Base-by-base conservation (phyloP, 1,284 basidiomycete genomes). In the Sphaerobolus stellatus region DNA sequence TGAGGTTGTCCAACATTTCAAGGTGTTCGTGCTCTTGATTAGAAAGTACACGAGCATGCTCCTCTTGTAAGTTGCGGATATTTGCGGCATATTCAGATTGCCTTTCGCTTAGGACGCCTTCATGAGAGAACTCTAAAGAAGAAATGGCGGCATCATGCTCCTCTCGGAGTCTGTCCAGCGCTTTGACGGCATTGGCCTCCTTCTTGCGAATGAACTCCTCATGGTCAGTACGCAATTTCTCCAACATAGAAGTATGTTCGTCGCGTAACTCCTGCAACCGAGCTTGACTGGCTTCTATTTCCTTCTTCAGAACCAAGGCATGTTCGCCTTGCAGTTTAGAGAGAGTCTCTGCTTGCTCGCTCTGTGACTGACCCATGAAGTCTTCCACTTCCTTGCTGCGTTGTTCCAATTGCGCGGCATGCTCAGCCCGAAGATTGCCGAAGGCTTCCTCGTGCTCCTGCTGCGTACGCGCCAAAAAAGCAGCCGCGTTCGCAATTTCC, bases 221-320 rank as follows among this genome's bases (percentile, higher is more conserved):
- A 60, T 91, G 87, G 63, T 89, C 86, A 13, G 66, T 71, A 29
- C 86, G 83, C 38, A 90, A 77, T 63, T 85, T 88, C 18, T 82
- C 86, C 45, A 93, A 71, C 16, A 82, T 84, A 50, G 88, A 83
- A 65, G 90, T 90, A 63, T 89, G 90, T 62, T 91, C 85, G 62
- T 88, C 88, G 63, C 90, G 86, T 3, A 85, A 88, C 47, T 76
- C 79, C 57, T 82, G 81, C 7, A 88, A 75, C 30, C 74, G 72
- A 14, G 76, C 70, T 5, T 80, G 75, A 20, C 79, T 68, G 57
- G 79, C 74, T 22, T 84, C 82, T 48, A 87, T 84, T 68, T 81
- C 83, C 64, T 76, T 73, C 66, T 82, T 84, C 57, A 85, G 65
- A 2, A 68, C 62, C 43, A 77, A 76, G 22, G 77, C 73, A 62